These are phyloP conservation scores for Lepidium africanum DNA, from an alignment of 345 rosid species.

Conservation along the genomic window DNA sequence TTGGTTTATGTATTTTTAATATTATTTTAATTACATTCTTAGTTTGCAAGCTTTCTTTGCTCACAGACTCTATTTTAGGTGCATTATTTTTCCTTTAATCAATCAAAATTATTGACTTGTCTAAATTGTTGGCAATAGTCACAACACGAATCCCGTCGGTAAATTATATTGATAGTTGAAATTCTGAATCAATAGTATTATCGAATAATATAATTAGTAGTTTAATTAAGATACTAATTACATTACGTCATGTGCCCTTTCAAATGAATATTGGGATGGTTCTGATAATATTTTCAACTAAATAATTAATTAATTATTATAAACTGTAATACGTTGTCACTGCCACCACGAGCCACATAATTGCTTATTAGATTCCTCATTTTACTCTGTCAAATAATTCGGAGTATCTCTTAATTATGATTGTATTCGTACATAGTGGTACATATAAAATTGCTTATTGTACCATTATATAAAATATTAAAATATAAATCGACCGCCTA, in stretches of 20 bases:
- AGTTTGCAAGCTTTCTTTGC: background rate
- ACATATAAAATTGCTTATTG: background rate
- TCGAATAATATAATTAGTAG: slow-evolving; percentile 13
- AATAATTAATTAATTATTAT: background rate
- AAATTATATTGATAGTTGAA: background rate
- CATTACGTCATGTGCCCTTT: slow-evolving; percentile 42
- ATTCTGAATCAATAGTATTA: background rate
- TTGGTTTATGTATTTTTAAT: background rate
- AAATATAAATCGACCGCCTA: slow-evolving; percentile 9
- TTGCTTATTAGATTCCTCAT: background rate
- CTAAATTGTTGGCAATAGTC: slow-evolving; percentile 15
- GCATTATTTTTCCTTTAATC: background rate
- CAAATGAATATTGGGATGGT: slow-evolving; percentile 51
- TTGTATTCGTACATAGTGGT: background rate
- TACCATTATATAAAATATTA: background rate
- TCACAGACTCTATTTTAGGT: slow-evolving; percentile 11
- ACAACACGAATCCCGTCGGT: slow-evolving; percentile 11
- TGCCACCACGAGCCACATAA: slow-evolving; percentile 17
- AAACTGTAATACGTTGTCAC: background rate
- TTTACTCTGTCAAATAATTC: slow-evolving; percentile 8
- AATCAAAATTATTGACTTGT: background rate
- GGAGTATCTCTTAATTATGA: background rate
- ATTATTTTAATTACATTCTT: background rate
- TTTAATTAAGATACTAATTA: slow-evolving; percentile 25
- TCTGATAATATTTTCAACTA: slow-evolving; percentile 5